Evolutionary conservation across 805 yeast genomes (phyloP).

Genomic region (Tetrapisispora arboricola): DNA sequence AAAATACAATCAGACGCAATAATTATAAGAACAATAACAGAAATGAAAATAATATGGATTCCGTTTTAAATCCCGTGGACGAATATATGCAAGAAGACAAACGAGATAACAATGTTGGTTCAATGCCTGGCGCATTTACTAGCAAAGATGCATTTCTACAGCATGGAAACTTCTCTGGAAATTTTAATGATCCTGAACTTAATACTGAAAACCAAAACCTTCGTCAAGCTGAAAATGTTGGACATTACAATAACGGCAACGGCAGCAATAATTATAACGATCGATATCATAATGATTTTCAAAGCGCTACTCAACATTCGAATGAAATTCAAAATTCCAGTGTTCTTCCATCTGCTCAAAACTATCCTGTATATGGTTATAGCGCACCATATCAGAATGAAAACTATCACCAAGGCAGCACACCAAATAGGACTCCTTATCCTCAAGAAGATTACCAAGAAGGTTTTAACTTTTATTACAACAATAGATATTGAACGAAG

Average conservation of each 20-base stretch:
- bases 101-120: not conserved
- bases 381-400: not conserved
- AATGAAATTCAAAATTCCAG: not conserved
- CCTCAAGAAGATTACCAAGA: not conserved
- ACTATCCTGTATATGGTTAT: not conserved
- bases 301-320: not conserved
- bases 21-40: no score
- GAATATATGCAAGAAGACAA: no score
- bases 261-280: not conserved
- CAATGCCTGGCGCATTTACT: conserved; percentile 1
- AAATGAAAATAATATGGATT: no score
- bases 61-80: no score
- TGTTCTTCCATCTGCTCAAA: not conserved
- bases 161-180: not conserved
- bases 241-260: not conserved
- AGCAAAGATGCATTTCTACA: not conserved
- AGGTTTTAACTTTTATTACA: not conserved
- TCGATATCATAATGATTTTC: no score
- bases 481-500: conserved; percentile 1
- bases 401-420: not conserved
- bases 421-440: conserved; percentile 3
- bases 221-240: no score
- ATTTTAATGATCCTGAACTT: not conserved
- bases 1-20: conserved; percentile 1
- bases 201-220: not conserved